Evolutionary conservation across 768 basidiomycete species (phyloP).

Genomic region (Kwoniella botswanensis): DNA sequence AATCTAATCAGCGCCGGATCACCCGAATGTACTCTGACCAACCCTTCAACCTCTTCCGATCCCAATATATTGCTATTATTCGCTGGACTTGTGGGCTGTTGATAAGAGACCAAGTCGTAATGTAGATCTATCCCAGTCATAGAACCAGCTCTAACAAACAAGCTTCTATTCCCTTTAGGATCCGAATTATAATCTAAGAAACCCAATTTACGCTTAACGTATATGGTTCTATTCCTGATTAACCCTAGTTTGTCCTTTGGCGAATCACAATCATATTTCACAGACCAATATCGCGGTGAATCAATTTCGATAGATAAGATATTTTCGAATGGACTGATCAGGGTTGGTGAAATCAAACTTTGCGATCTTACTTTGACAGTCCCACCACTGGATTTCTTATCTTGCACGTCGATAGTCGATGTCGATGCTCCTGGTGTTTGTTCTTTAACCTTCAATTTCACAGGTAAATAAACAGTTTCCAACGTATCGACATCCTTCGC

Average conservation of each 20-base stretch:
- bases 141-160: slow-evolving; percentile 85
- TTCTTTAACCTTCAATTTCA: slow-evolving; percentile 82
- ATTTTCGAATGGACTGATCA: slow-evolving; percentile 85
- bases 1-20: slow-evolving; percentile 78
- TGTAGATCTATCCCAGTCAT: slow-evolving; percentile 78
- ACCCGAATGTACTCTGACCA: slow-evolving; percentile 85
- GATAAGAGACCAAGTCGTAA: slow-evolving; percentile 80
- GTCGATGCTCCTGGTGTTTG: slow-evolving; percentile 53
- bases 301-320: slow-evolving; percentile 83
- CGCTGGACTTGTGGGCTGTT: slow-evolving; percentile 62
- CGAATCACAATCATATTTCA: slow-evolving; percentile 70
- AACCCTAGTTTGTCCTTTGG: slow-evolving; percentile 73
- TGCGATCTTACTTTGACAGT: slow-evolving; percentile 63
- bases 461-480: slow-evolving; percentile 88
- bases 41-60: slow-evolving; percentile 73
- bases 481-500: slow-evolving; percentile 89
- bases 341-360: slow-evolving; percentile 86
- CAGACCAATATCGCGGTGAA: slow-evolving; percentile 94
- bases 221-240: slow-evolving; percentile 78
- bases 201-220: slow-evolving; percentile 88
- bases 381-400: slow-evolving; percentile 30
- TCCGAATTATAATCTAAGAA: slow-evolving; percentile 93
- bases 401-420: slow-evolving; percentile 28
- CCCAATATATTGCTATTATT: neutral
- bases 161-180: slow-evolving; percentile 86